Conservation (phyloP, 2,329 filamentous ascomycete genomes). For the Plectosphaerella cucumerina region DNA sequence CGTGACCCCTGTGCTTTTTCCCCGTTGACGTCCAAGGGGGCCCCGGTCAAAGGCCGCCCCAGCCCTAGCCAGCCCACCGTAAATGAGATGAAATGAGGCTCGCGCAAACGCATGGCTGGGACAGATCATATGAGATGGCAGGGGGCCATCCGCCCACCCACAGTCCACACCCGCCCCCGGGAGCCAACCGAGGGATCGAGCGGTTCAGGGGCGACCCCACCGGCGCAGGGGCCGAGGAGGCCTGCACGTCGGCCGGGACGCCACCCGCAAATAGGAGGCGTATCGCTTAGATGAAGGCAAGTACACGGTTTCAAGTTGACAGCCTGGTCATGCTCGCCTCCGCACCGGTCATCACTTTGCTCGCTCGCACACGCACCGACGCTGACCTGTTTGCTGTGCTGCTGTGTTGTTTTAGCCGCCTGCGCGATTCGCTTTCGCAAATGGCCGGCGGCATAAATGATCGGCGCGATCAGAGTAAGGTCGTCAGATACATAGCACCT, state of each 20-base stretch:
- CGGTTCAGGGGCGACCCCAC: not conserved
- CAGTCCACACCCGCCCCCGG: not conserved
- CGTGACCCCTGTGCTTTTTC: not conserved
- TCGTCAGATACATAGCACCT: too few species aligned
- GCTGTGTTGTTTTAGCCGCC: too few species aligned
- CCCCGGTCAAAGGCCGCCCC: not conserved
- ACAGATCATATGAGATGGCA: not conserved
- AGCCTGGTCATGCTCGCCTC: not conserved
- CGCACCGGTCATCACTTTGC: too few species aligned
- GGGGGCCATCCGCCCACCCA: not conserved
- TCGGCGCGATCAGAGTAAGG: too few species aligned
- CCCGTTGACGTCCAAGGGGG: not conserved
- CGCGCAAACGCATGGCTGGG: not conserved
- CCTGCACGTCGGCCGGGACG: too few species aligned
- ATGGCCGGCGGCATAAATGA: too few species aligned
- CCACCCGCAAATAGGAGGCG: not conserved
- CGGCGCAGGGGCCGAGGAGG: not conserved
- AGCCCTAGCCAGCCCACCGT: not conserved
- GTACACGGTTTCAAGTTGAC: not conserved
- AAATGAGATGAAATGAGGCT: slow-evolving; percentile 1
- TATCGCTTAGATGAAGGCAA: not conserved
- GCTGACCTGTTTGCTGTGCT: too few species aligned
- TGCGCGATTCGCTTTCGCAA: too few species aligned
- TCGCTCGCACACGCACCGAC: too few species aligned
- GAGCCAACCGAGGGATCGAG: slow-evolving; percentile 3